Base-by-base conservation (phyloP, 2,329 filamentous ascomycete species). In the Macroventuria anomochaeta region DNA sequence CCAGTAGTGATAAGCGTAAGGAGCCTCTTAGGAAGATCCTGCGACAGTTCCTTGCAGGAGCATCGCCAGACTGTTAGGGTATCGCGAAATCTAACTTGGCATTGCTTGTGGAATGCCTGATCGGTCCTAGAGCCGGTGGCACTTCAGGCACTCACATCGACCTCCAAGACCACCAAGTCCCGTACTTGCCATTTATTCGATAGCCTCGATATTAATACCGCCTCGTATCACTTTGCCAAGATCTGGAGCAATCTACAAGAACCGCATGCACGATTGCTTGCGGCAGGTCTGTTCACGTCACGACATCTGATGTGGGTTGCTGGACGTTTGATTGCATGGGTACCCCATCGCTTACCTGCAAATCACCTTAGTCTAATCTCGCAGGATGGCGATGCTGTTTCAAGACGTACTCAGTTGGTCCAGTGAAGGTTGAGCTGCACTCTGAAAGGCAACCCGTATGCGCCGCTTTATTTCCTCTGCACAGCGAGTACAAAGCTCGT, bases 261-360 rank as follows among this genome's bases (percentile, higher is more conserved):
- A 15, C 32, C 23, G 25, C 23, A 46, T 43, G 46, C 26, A 7
- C 29, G 39, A 46, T 49, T 43, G 31, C 32, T 52, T 59, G 20
- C 31, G 57, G 50, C 53, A 59, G 49, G 57, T 59, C 37, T 36
- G 23, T 48, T 20, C 25, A 46, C 39, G 37, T 37, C 43, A 40
- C 26, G 10, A 17, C 21, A 36, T 48, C n/a, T 29, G 11, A 18
- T 23, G 17, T 18, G 17, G 32, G 17, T 21, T 41, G 20, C 37
- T 28, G 31, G 20, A 32, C 28, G 8, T 21, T 23, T n/a, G n/a
- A 20, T 17, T 17, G 29, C 49, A 34, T 23, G 49, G 41, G 7
- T 25, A 12, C 13, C 39, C 23, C 15, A 5, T 42, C 20, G 17
- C 29, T 42, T 28, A 18, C 15, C 5, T 32, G 43, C 43, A 38